phyloP scores from a whole-genome alignment of 306 rosid species.

The Malus fusca region DNA sequence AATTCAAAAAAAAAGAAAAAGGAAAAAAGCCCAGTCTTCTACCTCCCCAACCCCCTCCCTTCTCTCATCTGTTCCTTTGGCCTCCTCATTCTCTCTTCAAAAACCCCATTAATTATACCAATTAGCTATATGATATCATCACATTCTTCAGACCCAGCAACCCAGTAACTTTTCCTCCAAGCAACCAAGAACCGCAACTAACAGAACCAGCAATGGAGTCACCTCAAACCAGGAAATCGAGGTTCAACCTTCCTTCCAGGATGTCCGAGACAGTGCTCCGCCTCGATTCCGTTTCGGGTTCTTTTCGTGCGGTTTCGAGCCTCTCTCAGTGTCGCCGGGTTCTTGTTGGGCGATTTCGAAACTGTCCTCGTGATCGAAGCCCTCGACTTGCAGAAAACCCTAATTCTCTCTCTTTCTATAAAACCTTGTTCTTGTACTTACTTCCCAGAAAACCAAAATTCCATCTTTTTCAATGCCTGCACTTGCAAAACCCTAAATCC shows the following conservation, averaged over 20 bases:
- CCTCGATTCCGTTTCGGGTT: conserved; percentile 48
- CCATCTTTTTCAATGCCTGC: too few species aligned
- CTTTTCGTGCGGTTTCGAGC: conserved; percentile 38
- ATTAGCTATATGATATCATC: not conserved
- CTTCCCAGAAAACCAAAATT: too few species aligned
- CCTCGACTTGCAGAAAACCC: conserved; percentile 44
- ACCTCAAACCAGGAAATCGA: conserved; percentile 38
- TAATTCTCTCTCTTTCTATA: too few species aligned
- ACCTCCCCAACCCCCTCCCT: too few species aligned
- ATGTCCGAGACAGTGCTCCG: conserved; percentile 72
- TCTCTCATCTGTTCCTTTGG: not conserved
- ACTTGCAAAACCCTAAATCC: too few species aligned
- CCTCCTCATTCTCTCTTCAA: not conserved
- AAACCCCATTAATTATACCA: not conserved
- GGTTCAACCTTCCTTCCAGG: conserved; percentile 76
- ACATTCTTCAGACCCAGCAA: not conserved
- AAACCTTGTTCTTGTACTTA: too few species aligned
- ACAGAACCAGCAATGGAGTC: conserved; percentile 53
- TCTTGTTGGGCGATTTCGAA: conserved; percentile 37
- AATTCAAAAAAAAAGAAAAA: too few species aligned
- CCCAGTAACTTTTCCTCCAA: not conserved
- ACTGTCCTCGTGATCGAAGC: conserved; percentile 41
- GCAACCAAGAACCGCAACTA: not conserved
- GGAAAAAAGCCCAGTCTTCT: too few species aligned
- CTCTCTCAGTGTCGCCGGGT: conserved; percentile 26